Percentiles rank a stretch among this genome's conserved stretches.
phyloP scores from a whole-genome alignment of 179 eudicot genomes.

The Heliamphora ciliata region DNA sequence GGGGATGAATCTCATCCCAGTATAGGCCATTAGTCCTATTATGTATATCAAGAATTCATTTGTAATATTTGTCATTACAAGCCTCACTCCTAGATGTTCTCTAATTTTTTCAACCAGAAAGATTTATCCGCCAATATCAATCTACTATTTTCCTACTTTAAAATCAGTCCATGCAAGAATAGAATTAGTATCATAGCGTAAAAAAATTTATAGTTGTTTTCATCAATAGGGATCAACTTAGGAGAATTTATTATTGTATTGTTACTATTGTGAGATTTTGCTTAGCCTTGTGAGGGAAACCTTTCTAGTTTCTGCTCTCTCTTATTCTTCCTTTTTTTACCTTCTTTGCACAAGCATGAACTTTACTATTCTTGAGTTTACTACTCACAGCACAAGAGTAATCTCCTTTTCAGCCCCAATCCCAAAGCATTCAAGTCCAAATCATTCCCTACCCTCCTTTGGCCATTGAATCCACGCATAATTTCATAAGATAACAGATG shows the following conservation, averaged over 20 bases:
- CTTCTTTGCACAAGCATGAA: not conserved
- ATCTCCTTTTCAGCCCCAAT: not conserved
- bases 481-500: not conserved
- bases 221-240: not conserved
- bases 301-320: not conserved
- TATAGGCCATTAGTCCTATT: not conserved
- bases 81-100: not conserved
- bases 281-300: not conserved
- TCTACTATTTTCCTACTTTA: not conserved
- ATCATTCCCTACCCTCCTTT: not conserved
- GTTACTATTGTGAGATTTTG: not conserved
- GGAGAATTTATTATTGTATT: not conserved
- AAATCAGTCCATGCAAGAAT: not conserved
- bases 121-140: not conserved
- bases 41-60: not conserved
- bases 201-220: not conserved
- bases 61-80: not conserved
- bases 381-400: not conserved
- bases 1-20: not conserved
- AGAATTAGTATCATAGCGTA: not conserved
- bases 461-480: not conserved
- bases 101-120: not conserved
- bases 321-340: not conserved
- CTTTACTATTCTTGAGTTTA: not conserved
- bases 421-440: not conserved